phyloP scores from a whole-genome alignment of 2,329 filamentous ascomycete species.

The Penicillium sp. region DNA sequence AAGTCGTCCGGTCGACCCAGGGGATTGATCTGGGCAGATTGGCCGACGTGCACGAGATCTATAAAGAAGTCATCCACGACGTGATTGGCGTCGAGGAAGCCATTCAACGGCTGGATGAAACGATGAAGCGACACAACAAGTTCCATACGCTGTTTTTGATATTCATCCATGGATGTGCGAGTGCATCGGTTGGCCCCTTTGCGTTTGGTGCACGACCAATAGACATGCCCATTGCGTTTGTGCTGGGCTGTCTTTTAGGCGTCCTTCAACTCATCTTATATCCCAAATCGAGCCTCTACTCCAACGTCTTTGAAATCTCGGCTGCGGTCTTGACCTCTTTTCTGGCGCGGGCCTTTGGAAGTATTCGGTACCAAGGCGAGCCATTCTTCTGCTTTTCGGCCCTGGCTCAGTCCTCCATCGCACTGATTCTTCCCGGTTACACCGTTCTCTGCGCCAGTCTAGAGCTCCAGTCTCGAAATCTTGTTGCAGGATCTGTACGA shows the following conservation, averaged over 20 bases:
- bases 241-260: slow-evolving; percentile 69
- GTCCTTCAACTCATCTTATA: slow-evolving; percentile 68
- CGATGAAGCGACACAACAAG: slow-evolving; percentile 53
- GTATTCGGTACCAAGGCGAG: slow-evolving; percentile 43
- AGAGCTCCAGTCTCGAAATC: slow-evolving; percentile 62
- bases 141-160: slow-evolving; percentile 52
- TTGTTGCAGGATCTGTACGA: slow-evolving; percentile 65
- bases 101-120: slow-evolving; percentile 42
- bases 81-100: slow-evolving; percentile 43
- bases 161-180: slow-evolving; percentile 67
- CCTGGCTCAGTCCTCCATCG: slow-evolving; percentile 66
- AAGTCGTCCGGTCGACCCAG: slow-evolving; percentile 39
- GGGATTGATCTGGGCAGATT: slow-evolving; percentile 41
- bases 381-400: slow-evolving; percentile 64
- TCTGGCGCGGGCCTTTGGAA: slow-evolving; percentile 62
- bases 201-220: slow-evolving; percentile 71
- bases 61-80: slow-evolving; percentile 46
- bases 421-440: slow-evolving; percentile 66
- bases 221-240: slow-evolving; percentile 70
- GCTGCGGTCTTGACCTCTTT: slow-evolving; percentile 63
- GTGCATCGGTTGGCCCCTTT: slow-evolving; percentile 70
- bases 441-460: slow-evolving; percentile 56
- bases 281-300: slow-evolving; percentile 63
- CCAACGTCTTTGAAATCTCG: slow-evolving; percentile 60
- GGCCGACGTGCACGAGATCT: slow-evolving; percentile 42